A percentile compares a stretch with the other conserved stretches of the same genome.
These are phyloP conservation scores for Tolypocladium endophyticum DNA, from an alignment of 2,329 filamentous ascomycete species.

Conservation along the genomic window DNA sequence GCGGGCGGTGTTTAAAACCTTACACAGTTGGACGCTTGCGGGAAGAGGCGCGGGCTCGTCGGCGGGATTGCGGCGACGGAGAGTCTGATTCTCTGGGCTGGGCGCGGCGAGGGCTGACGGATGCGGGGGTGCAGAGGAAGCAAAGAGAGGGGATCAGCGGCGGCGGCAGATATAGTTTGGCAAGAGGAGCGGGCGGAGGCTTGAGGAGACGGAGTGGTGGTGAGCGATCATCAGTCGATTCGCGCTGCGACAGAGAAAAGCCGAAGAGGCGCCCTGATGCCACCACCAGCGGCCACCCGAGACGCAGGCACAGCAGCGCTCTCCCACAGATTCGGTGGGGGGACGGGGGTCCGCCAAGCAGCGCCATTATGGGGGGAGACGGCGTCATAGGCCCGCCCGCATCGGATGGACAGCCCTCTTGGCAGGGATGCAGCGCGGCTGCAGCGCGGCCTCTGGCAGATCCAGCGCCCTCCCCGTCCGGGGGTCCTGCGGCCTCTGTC, in stretches of 20 bases:
- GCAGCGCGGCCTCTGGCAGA: background rate
- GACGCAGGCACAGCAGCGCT: background rate
- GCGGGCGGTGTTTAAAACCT: background rate
- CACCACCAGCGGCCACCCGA: background rate
- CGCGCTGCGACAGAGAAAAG: background rate
- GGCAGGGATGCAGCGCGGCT: background rate
- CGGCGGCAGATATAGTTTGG: background rate
- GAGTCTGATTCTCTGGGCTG: background rate
- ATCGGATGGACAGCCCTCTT: background rate
- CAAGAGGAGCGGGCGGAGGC: background rate
- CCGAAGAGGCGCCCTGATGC: background rate
- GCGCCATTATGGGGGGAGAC: background rate
- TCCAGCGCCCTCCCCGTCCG: background rate
- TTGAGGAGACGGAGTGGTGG: background rate
- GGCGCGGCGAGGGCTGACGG: background rate
- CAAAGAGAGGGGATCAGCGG: background rate
- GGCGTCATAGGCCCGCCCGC: background rate
- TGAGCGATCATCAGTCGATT: background rate
- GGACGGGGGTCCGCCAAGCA: background rate
- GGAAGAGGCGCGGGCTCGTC: background rate
- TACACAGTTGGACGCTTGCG: background rate
- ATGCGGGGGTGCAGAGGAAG: background rate
- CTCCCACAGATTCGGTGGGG: background rate
- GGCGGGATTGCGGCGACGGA: background rate
- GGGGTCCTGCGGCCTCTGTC: background rate